Evolutionary conservation across 192 early-diverging fungal genomes (phyloP).

Genomic region (Podila epigama): DNA sequence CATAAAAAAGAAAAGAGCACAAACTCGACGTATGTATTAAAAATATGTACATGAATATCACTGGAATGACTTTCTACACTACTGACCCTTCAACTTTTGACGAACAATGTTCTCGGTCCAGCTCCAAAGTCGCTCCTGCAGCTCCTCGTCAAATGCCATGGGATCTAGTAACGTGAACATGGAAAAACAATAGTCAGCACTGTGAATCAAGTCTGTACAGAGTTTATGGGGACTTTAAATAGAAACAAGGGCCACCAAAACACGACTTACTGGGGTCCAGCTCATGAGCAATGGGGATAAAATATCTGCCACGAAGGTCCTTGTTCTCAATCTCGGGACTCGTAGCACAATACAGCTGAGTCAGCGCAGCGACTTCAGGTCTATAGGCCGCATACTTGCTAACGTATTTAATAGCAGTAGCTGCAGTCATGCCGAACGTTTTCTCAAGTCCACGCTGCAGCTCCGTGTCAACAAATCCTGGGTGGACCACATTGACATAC

Average conservation of each 20-base stretch:
- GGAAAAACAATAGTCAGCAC: not conserved
- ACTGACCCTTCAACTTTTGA: not conserved
- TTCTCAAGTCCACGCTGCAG: slow-evolving; percentile 13
- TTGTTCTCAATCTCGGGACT: slow-evolving; percentile 58
- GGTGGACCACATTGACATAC: slow-evolving; percentile 10
- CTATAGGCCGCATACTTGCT: slow-evolving; percentile 3
- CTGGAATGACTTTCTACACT: no score
- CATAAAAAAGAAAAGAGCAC: no score
- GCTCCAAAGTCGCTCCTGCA: not conserved
- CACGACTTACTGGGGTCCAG: not conserved
- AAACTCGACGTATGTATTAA: no score
- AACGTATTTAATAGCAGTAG: not conserved
- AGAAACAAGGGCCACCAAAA: not conserved
- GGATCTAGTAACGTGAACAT: not conserved
- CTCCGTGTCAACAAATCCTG: slow-evolving; percentile 53
- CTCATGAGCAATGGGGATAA: slow-evolving; percentile 10
- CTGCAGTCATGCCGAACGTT: not conserved
- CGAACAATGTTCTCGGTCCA: not conserved
- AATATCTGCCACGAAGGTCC: slow-evolving; percentile 34
- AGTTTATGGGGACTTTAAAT: not conserved
- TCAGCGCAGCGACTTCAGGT: slow-evolving; percentile 49
- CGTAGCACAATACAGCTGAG: slow-evolving; percentile 56
- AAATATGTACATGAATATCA: no score
- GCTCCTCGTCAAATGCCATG: not conserved
- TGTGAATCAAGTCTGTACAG: not conserved